Percentiles rank a stretch among this genome's conserved stretches.
Evolutionary conservation across 2,329 filamentous ascomycete species (phyloP).

Genomic region (Hirsutella minnesotensis): DNA sequence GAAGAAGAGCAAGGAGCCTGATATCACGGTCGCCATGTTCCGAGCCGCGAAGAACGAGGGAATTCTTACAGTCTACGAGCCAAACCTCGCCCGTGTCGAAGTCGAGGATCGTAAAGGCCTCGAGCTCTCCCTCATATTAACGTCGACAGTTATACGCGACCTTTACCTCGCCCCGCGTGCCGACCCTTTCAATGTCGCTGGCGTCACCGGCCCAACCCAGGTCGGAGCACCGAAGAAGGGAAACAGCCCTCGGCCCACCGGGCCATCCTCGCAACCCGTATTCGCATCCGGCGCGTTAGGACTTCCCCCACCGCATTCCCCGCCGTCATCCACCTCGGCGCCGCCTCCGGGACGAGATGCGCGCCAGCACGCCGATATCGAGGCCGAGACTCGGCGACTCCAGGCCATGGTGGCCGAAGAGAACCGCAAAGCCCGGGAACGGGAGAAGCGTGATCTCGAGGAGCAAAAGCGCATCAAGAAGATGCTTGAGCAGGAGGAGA

Average conservation of each 20-base stretch:
- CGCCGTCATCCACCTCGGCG: conserved; percentile 3
- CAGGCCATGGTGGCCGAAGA: conserved; percentile 38
- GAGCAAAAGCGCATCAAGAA: conserved; percentile 46
- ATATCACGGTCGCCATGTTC: conserved; percentile 89
- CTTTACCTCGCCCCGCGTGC: conserved; percentile 52
- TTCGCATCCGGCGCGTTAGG: conserved; percentile 26
- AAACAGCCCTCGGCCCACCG: conserved; percentile 6
- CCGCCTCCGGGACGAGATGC: conserved; percentile 10
- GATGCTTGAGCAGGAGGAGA: conserved; percentile 56
- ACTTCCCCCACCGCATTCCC: conserved; percentile 7
- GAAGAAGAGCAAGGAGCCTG: conserved; percentile 83
- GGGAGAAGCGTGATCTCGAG: conserved; percentile 40
- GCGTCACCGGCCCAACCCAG: conserved; percentile 1
- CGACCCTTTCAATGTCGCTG: conserved; percentile 65
- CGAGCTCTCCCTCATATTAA: conserved; percentile 64
- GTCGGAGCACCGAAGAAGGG: background rate
- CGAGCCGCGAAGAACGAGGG: conserved; percentile 54
- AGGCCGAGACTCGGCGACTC: conserved; percentile 69
- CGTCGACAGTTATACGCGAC: conserved; percentile 53
- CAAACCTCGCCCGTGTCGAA: conserved; percentile 80
- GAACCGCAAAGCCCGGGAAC: conserved; percentile 42
- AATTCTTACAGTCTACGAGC: conserved; percentile 75
- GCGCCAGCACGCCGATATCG: conserved; percentile 33
- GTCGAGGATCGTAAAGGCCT: conserved; percentile 90
- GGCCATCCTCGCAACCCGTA: conserved; percentile 14